These are phyloP conservation scores for Phytophthora brassicae DNA, from an alignment of 352 stramenopile species.

Conservation along the genomic window DNA sequence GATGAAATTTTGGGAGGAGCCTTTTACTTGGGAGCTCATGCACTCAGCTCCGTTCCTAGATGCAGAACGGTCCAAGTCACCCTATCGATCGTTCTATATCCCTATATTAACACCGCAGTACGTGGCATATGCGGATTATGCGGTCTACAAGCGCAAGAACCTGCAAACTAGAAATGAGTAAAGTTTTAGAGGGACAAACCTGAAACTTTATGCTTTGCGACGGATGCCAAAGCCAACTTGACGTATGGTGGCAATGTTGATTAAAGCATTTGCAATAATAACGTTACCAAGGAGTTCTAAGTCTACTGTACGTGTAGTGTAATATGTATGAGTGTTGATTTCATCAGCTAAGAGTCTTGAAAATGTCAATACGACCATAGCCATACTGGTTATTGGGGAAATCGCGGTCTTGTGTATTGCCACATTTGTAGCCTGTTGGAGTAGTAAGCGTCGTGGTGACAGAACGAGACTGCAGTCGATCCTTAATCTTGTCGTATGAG, in stretches of 20 bases:
- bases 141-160: conserved; percentile 64
- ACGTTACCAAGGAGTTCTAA: no score
- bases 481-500: conserved; percentile 46
- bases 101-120: conserved; percentile 58
- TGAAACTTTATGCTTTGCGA: no score
- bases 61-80: conserved; percentile 57
- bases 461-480: conserved; percentile 35
- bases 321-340: no score
- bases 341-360: conserved; percentile 29
- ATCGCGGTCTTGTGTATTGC: conserved; percentile 34
- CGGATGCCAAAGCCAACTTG: no score
- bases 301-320: not conserved
- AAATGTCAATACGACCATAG: conserved; percentile 51
- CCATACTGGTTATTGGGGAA: conserved; percentile 70
- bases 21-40: conserved; percentile 52
- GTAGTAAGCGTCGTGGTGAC: conserved; percentile 32
- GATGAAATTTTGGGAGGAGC: conserved; percentile 63
- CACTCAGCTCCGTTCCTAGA: conserved; percentile 62
- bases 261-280: no score
- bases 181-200: no score
- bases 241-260: no score
- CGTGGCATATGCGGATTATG: conserved; percentile 61
- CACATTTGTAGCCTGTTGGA: conserved; percentile 38
- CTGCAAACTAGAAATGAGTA: conserved; percentile 11
- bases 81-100: conserved; percentile 80